These are phyloP conservation scores for Yarrowia yakushimensis DNA, from an alignment of 805 yeast genomes.

Conservation along the genomic window DNA sequence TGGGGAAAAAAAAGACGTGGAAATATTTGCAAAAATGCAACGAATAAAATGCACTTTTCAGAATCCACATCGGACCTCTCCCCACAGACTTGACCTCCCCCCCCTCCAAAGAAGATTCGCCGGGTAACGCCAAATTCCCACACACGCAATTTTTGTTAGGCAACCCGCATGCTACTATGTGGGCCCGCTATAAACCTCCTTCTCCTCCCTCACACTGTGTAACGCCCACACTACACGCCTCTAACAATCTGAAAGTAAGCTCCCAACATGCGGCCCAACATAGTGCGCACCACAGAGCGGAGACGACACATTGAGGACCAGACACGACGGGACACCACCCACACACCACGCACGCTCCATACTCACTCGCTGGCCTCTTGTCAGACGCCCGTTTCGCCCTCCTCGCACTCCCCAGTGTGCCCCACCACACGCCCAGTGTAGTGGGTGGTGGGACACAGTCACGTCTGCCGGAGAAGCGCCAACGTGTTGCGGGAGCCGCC, in stretches of 20 bases:
- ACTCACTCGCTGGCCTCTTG: not conserved
- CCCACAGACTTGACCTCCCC: not conserved
- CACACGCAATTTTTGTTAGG: constrained; percentile 24
- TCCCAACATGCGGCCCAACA: constrained; percentile 24
- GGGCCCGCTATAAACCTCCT: constrained; percentile 24
- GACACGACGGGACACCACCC: not conserved
- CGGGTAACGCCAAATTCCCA: constrained; percentile 22
- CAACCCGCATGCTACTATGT: constrained; percentile 20
- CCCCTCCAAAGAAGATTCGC: constrained; percentile 12
- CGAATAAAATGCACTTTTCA: not conserved
- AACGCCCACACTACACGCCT: constrained; percentile 11
- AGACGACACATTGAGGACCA: not conserved
- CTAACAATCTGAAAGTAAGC: constrained; percentile 20
- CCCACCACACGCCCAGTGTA: not conserved
- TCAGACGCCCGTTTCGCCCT: not conserved
- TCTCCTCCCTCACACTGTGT: constrained; percentile 16
- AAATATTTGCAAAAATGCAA: not conserved
- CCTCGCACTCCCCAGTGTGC: not conserved
- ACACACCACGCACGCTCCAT: not conserved
- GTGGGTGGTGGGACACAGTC: not conserved
- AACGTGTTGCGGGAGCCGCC: not conserved
- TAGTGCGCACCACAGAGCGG: constrained; percentile 18
- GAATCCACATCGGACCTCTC: not conserved
- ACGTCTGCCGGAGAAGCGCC: not conserved
- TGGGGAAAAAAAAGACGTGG: not conserved